Evolutionary conservation across 768 basidiomycete species (phyloP).

Genomic region (Boletus reticuloceps): DNA sequence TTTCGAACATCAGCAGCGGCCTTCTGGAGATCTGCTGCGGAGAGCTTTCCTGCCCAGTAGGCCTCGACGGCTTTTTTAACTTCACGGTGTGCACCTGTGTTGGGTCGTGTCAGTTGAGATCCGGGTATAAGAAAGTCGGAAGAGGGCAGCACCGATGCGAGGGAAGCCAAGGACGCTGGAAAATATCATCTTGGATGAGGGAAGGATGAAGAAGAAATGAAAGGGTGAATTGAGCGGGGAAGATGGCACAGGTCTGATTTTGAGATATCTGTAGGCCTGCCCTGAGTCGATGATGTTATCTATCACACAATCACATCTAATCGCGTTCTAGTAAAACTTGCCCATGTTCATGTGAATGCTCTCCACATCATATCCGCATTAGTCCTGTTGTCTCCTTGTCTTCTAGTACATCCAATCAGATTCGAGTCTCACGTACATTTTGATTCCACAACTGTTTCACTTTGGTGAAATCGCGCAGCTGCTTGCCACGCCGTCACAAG

Average conservation of each 20-base stretch:
- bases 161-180: conserved; percentile 93
- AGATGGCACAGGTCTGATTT: conserved; percentile 22
- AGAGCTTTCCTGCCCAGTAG: conserved; percentile 94
- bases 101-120: conserved; percentile 1
- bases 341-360: conserved; percentile 19
- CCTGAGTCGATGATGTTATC: conserved; percentile 29
- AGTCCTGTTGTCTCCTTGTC: too few species aligned
- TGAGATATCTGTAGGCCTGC: conserved; percentile 29
- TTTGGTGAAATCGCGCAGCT: too few species aligned
- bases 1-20: conserved; percentile 86
- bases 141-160: conserved; percentile 56
- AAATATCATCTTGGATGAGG: conserved; percentile 53
- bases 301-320: conserved; percentile 15
- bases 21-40: conserved; percentile 85
- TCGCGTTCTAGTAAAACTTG: conserved; percentile 5
- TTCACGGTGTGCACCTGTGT: conserved; percentile 84
- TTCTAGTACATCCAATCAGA: too few species aligned
- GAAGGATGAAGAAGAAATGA: conserved; percentile 4
- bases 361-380: too few species aligned
- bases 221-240: conserved; percentile 7
- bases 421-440: too few species aligned
- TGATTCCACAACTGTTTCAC: too few species aligned
- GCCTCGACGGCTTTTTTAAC: conserved; percentile 98
- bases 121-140: background rate
- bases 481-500: too few species aligned